Percentiles rank a stretch among this genome's conserved stretches.
These are phyloP conservation scores for Paramecium primaurelia DNA, from an alignment of 73 alveolate genomes.

Conservation along the genomic window DNA sequence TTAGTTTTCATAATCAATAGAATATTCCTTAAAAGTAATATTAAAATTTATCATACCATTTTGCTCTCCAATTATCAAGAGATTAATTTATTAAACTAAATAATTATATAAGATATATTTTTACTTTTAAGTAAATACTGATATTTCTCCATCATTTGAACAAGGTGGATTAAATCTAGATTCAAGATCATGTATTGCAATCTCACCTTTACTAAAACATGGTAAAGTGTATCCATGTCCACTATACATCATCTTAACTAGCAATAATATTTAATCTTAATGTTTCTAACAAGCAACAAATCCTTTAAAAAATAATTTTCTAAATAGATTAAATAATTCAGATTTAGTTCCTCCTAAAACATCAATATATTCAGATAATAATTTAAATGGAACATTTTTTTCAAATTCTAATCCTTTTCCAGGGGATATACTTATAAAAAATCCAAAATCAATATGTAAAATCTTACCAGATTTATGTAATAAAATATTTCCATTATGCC, in stretches of 20 bases:
- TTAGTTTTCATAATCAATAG: slow-evolving; percentile 30
- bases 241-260: slow-evolving; percentile 96
- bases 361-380: slow-evolving; percentile 87
- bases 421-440: slow-evolving; percentile 86
- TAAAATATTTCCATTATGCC: slow-evolving; percentile 92
- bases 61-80: slow-evolving; percentile 62
- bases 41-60: slow-evolving; percentile 62
- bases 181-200: slow-evolving; percentile 49
- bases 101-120: background rate
- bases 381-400: slow-evolving; percentile 95
- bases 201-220: slow-evolving; percentile 81
- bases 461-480: slow-evolving; percentile 86
- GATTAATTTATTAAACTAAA: slow-evolving; percentile 48
- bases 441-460: slow-evolving; percentile 93
- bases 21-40: slow-evolving; percentile 57
- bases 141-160: slow-evolving; percentile 58
- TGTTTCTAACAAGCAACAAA: slow-evolving; percentile 73
- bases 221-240: slow-evolving; percentile 85
- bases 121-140: slow-evolving; percentile 47
- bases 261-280: slow-evolving; percentile 82
- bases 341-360: slow-evolving; percentile 87
- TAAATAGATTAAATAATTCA: slow-evolving; percentile 57
- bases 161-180: slow-evolving; percentile 49
- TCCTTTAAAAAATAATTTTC: slow-evolving; percentile 66
- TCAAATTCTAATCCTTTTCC: slow-evolving; percentile 89